Base-by-base conservation (phyloP, 345 rosid genomes). In the Murraya paniculata region DNA sequence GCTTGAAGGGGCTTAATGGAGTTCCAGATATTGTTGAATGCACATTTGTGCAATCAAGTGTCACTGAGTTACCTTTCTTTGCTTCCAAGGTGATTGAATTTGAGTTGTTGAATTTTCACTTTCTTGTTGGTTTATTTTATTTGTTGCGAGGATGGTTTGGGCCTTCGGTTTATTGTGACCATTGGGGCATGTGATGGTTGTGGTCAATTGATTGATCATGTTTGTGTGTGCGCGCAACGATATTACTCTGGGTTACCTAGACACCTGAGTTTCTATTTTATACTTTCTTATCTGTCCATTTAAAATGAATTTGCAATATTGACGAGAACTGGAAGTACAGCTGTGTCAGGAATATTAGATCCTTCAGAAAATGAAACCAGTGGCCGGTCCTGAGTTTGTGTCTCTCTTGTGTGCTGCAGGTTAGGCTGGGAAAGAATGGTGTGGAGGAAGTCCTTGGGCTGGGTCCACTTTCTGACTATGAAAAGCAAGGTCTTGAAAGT, bases 1-100 rank as follows among this genome's bases (percentile, higher is more conserved):
- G 97, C 90, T 82, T 94, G 85, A 92, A 89, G 84, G 98, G 97
- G 33, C 97, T 92, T 57, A 92, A 91, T 50, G 97, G 98, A 5
- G 91, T 87, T 79, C 97, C 91, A 7, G 94, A 86, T 80, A 88
- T 94, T 8, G 82, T 94, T 18, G 94, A 92, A 81, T 94, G 97
- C 79, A 82, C 97, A 22, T 94, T 85, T 78, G 94, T 92, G 70
- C 94, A 90, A 74, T 94, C 97, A 57, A 86, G 45, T 62, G 69
- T 89, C 79, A 87, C 94, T 6, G 94, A 94, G 36, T 85, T 92
- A 73, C 98, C 98, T 39, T 94, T 92, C 92, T 92, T 94, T 80
- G 97, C 97, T 56, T 94, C 97, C 21, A 91, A 90, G 95, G 98
- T 92, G 71, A 87, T 84, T 80, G 45, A 38, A 61, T 35, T 69